Evolutionary conservation across 2,329 filamentous ascomycete genomes (phyloP).

Genomic region (Botrytis porri): DNA sequence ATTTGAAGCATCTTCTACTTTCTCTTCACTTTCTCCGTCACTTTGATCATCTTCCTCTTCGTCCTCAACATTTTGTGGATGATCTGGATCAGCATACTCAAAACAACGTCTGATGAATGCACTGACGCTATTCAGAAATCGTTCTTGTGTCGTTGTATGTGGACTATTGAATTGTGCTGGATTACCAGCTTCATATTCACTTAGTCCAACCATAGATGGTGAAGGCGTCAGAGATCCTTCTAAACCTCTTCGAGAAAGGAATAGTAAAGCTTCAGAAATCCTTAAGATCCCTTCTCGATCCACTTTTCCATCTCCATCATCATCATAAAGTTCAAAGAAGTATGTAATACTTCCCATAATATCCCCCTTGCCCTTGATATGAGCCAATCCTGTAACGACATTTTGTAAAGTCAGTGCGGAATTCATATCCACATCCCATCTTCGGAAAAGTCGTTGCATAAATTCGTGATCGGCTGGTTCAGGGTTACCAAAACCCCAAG

Average conservation of each 20-base stretch:
- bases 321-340: slow-evolving; percentile 97
- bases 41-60: background rate
- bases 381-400: slow-evolving; percentile 84
- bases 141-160: slow-evolving; percentile 71
- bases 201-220: slow-evolving; percentile 54
- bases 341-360: slow-evolving; percentile 98
- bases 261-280: slow-evolving; percentile 91
- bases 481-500: slow-evolving; percentile 56
- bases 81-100: slow-evolving; percentile 94
- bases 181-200: slow-evolving; percentile 42
- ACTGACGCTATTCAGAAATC: slow-evolving; percentile 87
- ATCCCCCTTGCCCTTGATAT: slow-evolving; percentile 88
- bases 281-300: slow-evolving; percentile 92
- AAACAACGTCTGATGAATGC: slow-evolving; percentile 96
- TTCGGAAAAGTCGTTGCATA: slow-evolving; percentile 78
- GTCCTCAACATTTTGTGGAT: slow-evolving; percentile 52
- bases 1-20: slow-evolving; percentile 38
- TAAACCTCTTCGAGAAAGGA: slow-evolving; percentile 84
- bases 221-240: slow-evolving; percentile 70
- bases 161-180: slow-evolving; percentile 36
- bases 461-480: slow-evolving; percentile 93
- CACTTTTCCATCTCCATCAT: slow-evolving; percentile 84
- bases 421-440: slow-evolving; percentile 79
- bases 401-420: slow-evolving; percentile 84
- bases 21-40: slow-evolving; percentile 28